These are phyloP conservation scores for Ulvella scutata DNA, from an alignment of 139 green algal species.

Conservation along the genomic window DNA sequence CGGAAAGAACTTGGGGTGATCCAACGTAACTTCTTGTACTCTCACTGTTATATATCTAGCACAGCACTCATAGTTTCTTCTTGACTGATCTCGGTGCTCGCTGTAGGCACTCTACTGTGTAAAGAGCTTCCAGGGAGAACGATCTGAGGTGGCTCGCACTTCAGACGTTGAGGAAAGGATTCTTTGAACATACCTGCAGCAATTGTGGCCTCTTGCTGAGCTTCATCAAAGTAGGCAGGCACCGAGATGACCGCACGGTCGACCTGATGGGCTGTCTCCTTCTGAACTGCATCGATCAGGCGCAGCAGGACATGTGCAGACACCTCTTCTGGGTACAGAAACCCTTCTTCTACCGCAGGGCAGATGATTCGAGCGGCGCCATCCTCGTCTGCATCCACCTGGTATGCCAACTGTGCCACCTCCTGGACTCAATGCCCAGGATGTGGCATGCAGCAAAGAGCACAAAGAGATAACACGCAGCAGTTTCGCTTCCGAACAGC, in stretches of 20 bases:
- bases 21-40: neutral
- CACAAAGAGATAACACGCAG: slow-evolving; percentile 3
- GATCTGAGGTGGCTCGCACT: too few species aligned
- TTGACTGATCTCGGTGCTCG: too few species aligned
- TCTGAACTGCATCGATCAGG: slow-evolving; percentile 54
- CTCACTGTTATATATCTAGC: neutral
- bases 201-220: slow-evolving; percentile 55
- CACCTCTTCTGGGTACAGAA: slow-evolving; percentile 67
- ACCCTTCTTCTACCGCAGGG: slow-evolving; percentile 18
- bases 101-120: too few species aligned
- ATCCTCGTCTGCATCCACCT: slow-evolving; percentile 24
- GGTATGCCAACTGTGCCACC: neutral
- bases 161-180: too few species aligned
- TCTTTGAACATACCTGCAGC: slow-evolving; percentile 47
- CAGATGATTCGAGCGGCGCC: slow-evolving; percentile 21
- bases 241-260: slow-evolving; percentile 76
- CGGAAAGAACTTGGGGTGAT: neutral
- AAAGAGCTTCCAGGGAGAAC: too few species aligned
- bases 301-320: slow-evolving; percentile 30
- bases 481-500: neutral
- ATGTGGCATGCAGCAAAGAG: neutral
- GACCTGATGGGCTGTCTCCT: slow-evolving; percentile 11
- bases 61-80: too few species aligned
- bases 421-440: neutral
- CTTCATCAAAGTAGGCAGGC: slow-evolving; percentile 74